Percentiles rank a stretch among this genome's conserved stretches.
phyloP scores from a whole-genome alignment of 805 yeast genomes.

The Yamadazyma scolyti region DNA sequence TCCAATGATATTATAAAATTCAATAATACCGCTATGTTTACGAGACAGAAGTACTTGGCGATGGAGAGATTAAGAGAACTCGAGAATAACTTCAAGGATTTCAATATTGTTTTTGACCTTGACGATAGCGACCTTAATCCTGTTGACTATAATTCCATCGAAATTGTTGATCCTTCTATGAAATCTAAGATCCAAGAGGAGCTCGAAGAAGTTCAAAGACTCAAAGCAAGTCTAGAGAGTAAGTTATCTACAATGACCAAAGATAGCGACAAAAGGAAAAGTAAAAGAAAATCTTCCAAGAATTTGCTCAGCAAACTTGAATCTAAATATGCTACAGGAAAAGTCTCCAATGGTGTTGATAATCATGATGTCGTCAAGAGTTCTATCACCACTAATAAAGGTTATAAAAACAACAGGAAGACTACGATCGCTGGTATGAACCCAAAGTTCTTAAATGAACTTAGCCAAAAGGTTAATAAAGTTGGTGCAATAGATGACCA shows the following conservation, averaged over 20 bases:
- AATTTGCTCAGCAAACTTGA: slow-evolving; percentile 32
- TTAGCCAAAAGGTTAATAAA: slow-evolving; percentile 46
- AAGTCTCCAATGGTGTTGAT: slow-evolving; percentile 20
- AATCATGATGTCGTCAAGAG: slow-evolving; percentile 9
- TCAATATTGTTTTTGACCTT: slow-evolving; percentile 51
- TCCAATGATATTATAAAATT: slow-evolving; percentile 73
- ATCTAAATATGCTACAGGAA: slow-evolving; percentile 44
- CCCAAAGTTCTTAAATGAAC: slow-evolving; percentile 52
- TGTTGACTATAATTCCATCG: slow-evolving; percentile 10
- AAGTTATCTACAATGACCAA: slow-evolving; percentile 27
- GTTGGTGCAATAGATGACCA: slow-evolving; percentile 32
- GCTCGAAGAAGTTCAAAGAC: slow-evolving; percentile 38
- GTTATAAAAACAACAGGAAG: slow-evolving; percentile 27
- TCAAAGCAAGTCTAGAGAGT: slow-evolving; percentile 36
- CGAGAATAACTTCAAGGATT: slow-evolving; percentile 62
- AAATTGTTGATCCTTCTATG: slow-evolving; percentile 30
- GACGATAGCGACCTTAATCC: slow-evolving; percentile 11
- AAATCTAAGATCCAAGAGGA: slow-evolving; percentile 38
- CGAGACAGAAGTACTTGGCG: slow-evolving; percentile 60
- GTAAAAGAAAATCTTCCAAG: slow-evolving; percentile 10
- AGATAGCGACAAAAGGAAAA: slow-evolving; percentile 10
- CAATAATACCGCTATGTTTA: slow-evolving; percentile 57
- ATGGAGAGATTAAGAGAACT: slow-evolving; percentile 69
- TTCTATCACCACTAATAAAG: slow-evolving; percentile 11
- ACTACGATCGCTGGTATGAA: slow-evolving; percentile 38